phyloP scores from a whole-genome alignment of 2,329 filamentous ascomycete species.

The Fusarium redolens region DNA sequence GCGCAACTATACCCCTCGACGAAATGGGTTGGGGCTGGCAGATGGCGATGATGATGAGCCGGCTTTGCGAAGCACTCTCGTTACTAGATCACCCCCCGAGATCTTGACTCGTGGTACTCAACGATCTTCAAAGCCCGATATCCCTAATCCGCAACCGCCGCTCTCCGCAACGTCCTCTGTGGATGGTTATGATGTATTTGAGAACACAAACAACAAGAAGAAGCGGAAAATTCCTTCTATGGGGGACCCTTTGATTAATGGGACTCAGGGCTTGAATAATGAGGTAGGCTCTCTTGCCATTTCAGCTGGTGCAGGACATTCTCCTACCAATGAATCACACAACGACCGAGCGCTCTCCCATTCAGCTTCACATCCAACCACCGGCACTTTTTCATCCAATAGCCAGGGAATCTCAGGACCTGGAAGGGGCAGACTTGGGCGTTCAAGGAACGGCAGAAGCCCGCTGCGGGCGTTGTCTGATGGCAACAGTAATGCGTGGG shows the following conservation, averaged over 20 bases:
- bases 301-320: slow-evolving; percentile 35
- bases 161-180: slow-evolving; percentile 76
- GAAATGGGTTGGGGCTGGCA: slow-evolving; percentile 58
- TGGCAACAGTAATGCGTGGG: slow-evolving; percentile 67
- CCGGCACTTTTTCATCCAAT: slow-evolving; percentile 63
- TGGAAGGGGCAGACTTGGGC: slow-evolving; percentile 85
- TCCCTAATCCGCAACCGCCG: slow-evolving; percentile 65
- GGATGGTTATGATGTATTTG: slow-evolving; percentile 96
- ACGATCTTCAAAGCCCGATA: slow-evolving; percentile 58
- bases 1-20: slow-evolving; percentile 43
- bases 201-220: slow-evolving; percentile 99
- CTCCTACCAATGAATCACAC: slow-evolving; percentile 47
- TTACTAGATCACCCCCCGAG: slow-evolving; percentile 61
- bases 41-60: slow-evolving; percentile 73
- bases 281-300: slow-evolving; percentile 56
- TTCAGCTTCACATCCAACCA: slow-evolving; percentile 47
- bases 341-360: slow-evolving; percentile 41
- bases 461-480: slow-evolving; percentile 71
- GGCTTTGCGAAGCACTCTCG: slow-evolving; percentile 51
- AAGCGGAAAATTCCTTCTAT: slow-evolving; percentile 97
- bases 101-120: slow-evolving; percentile 57
- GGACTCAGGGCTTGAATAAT: slow-evolving; percentile 51
- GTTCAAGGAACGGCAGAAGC: slow-evolving; percentile 70
- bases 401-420: slow-evolving; percentile 79
- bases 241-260: slow-evolving; percentile 70